Base-by-base conservation (phyloP, 2,329 filamentous ascomycete genomes). In the Xylariaceae sp. region DNA sequence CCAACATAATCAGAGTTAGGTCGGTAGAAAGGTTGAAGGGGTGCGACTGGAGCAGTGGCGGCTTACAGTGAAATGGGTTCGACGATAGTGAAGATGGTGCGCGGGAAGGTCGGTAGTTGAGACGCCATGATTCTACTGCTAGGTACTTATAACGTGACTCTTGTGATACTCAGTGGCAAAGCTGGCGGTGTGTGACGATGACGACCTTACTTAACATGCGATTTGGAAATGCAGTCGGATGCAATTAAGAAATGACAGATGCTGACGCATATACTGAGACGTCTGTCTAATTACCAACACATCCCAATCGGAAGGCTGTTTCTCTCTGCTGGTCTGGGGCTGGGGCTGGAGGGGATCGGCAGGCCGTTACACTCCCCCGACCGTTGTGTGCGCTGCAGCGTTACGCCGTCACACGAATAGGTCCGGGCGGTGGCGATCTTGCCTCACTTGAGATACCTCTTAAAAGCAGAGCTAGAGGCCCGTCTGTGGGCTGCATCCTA, bases 1-100 rank as follows among this genome's bases (percentile, higher is more conserved):
- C 4, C 17, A 12, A 35, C 14, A 35, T 38, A 32, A 9, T 42
- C 32, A 38, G 12, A 9, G 36, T 42, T 33, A 36, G 50, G 19
- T 56, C 39, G 56, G 45, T 17, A 30, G 22, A 9, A 10, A 17
- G 31, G 11, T 12, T 39, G 30, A 32, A 38, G 18, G 17, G 22
- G 12, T 38, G 32, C 18, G 36, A 15, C 31, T 42, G 17, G 32
- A 18, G 17, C 41, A 22, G 17, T 32, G 31, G 33, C 14, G 17
- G 62, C 76, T 69, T 75, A 86, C 83, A 87, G 73, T 17, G 83
- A 84, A 51, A 87, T 71, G 31, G 86, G 86, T 66, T 89, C 86
- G 39, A 87, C 63, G 47, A 87, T 66, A 30, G 82, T 86, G 57
- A 89, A 87, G 43, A 87, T 71, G 42, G 86, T 65, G 52, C 83